phyloP scores from a whole-genome alignment of 2,329 filamentous ascomycete genomes.

The Pseudohalonectria lignicola region DNA sequence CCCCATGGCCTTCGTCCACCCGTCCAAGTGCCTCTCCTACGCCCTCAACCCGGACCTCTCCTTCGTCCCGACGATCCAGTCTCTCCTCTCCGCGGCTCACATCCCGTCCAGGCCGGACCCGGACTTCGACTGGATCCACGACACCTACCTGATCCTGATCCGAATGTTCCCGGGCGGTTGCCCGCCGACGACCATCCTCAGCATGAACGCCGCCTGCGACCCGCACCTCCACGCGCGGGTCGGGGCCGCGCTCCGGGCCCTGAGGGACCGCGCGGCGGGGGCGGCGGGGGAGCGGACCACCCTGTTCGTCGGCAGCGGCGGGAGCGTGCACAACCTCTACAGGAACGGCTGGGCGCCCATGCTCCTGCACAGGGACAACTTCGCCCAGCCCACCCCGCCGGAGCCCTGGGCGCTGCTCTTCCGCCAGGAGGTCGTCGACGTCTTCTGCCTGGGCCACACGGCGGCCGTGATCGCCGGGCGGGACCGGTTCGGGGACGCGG shows the following conservation, averaged over 20 bases:
- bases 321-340: conserved; percentile 61
- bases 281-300: conserved; percentile 6
- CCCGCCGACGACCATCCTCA: conserved; percentile 50
- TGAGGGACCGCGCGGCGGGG: conserved; percentile 33
- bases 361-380: conserved; percentile 51
- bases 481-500: conserved; percentile 2
- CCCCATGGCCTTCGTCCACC: conserved; percentile 56
- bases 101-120: conserved; percentile 42
- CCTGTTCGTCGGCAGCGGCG: conserved; percentile 47
- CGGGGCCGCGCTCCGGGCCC: conserved; percentile 41
- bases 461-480: conserved; percentile 4
- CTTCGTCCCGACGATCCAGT: conserved; percentile 36
- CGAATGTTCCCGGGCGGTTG: conserved; percentile 57
- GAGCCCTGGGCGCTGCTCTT: conserved; percentile 54
- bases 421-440: conserved; percentile 52
- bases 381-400: conserved; percentile 46
- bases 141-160: conserved; percentile 58
- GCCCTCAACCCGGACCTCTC: conserved; percentile 47
- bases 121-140: conserved; percentile 61
- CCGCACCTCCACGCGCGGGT: conserved; percentile 37
- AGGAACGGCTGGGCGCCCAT: conserved; percentile 56
- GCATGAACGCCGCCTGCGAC: conserved; percentile 25
- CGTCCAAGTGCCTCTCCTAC: conserved; percentile 53
- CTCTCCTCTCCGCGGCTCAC: conserved; percentile 35
- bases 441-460: conserved; percentile 32